Evolutionary conservation across 768 basidiomycete genomes (phyloP).

Genomic region (Coprinopsis sp.): DNA sequence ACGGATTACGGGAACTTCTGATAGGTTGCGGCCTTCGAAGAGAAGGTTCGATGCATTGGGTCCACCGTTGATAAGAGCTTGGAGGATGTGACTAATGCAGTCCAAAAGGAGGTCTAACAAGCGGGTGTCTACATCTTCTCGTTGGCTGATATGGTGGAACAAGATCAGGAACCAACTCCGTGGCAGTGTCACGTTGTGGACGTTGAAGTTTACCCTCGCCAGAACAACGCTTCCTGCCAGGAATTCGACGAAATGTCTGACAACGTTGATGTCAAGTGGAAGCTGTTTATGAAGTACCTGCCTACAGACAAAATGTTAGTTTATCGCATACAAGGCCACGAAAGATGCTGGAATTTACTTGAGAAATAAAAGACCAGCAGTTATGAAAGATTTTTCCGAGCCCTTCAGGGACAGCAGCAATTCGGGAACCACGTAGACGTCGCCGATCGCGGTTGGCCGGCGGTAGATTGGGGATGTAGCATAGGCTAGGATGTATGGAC

Average conservation of each 20-base stretch:
- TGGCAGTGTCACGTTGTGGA: slow-evolving; percentile 51
- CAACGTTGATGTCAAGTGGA: slow-evolving; percentile 37
- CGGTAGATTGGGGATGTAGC: slow-evolving; percentile 6
- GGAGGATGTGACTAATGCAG: background rate
- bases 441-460: slow-evolving; percentile 5
- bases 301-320: slow-evolving; percentile 27
- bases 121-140: slow-evolving; percentile 2
- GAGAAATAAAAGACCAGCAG: slow-evolving; percentile 37
- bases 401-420: slow-evolving; percentile 24
- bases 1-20: slow-evolving; percentile 19
- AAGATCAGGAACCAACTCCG: slow-evolving; percentile 44
- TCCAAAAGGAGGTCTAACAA: slow-evolving; percentile 4
- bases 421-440: slow-evolving; percentile 18
- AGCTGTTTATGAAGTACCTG: slow-evolving; percentile 37
- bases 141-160: slow-evolving; percentile 11
- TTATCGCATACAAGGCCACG: too few relatives aligned
- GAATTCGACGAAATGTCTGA: slow-evolving; percentile 54
- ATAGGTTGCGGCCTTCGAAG: slow-evolving; percentile 18
- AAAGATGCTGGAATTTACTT: slow-evolving; percentile 31
- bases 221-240: slow-evolving; percentile 41
- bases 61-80: background rate
- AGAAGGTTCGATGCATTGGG: slow-evolving; percentile 16
- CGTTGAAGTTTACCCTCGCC: slow-evolving; percentile 14
- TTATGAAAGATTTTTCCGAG: slow-evolving; percentile 14
- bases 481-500: slow-evolving; percentile 17